Conservation (phyloP, 768 basidiomycete species). For the Astraeus odoratus region DNA sequence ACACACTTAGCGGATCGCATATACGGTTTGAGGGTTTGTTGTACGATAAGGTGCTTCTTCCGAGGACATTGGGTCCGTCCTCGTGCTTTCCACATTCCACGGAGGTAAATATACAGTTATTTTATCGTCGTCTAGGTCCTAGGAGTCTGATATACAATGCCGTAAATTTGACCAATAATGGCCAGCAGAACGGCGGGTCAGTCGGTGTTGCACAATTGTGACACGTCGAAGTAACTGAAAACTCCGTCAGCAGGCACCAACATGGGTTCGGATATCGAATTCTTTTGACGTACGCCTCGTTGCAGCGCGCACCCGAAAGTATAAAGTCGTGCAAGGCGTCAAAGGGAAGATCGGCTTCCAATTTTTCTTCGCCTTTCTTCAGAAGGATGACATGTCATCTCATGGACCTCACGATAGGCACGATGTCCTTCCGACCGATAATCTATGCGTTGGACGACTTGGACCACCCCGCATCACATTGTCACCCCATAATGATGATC, state of each 20-base stretch:
- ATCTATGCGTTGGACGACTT: conserved; percentile 1
- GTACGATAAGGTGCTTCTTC: background rate
- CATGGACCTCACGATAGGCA: conserved; percentile 15
- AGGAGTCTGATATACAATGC: too few relatives aligned
- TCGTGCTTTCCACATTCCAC: too few relatives aligned
- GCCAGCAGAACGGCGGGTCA: too few relatives aligned
- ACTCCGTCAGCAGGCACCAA: background rate
- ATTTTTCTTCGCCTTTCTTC: conserved; percentile 1
- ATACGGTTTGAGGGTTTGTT: background rate
- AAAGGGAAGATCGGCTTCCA: background rate
- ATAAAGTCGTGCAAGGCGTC: conserved; percentile 7
- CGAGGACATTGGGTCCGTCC: background rate
- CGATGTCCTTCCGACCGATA: conserved; percentile 21
- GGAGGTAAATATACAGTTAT: too few relatives aligned
- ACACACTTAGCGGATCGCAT: background rate
- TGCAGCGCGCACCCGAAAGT: conserved; percentile 4
- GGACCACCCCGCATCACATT: background rate
- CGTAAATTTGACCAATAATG: too few relatives aligned
- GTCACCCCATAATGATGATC: background rate
- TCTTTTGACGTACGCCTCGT: conserved; percentile 3
- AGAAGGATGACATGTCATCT: conserved; percentile 7
- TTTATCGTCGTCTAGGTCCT: too few relatives aligned
- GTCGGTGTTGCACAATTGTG: background rate
- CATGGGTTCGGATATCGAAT: conserved; percentile 7
- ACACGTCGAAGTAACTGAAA: background rate